These are phyloP conservation scores for Bigelowiella natans DNA, from an alignment of 78 protist species.

Conservation along the genomic window DNA sequence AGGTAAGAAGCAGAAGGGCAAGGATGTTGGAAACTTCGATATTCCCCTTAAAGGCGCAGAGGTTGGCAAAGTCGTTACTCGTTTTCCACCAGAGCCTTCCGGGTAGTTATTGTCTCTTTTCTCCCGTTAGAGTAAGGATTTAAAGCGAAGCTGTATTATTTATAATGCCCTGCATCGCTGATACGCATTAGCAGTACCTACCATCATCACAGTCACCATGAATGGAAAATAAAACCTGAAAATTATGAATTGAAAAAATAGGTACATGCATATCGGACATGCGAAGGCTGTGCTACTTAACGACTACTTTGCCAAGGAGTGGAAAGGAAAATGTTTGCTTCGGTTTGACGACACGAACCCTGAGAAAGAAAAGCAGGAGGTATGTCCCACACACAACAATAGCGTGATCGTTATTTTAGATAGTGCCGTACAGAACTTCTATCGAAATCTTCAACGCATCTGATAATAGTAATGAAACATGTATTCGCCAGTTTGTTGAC, in stretches of 20 bases:
- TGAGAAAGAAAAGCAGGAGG: conserved; percentile 66
- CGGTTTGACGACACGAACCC: conserved; percentile 99
- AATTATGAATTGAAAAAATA: no score
- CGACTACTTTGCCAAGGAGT: conserved; percentile 58
- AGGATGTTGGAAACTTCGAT: no score
- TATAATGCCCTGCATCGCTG: background rate
- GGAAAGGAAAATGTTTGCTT: conserved; percentile 67
- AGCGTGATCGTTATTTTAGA: no score
- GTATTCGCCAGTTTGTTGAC: conserved; percentile 57
- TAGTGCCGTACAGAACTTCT: no score
- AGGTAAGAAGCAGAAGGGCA: no score
- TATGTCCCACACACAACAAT: no score
- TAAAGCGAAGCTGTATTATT: background rate
- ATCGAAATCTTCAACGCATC: no score
- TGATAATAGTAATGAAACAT: no score
- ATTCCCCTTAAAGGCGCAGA: background rate
- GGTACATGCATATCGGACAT: conserved; percentile 78
- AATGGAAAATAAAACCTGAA: background rate
- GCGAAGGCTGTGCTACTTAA: conserved; percentile 92
- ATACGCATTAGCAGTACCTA: background rate
- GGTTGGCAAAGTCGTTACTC: conserved; percentile 68
- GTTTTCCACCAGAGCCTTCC: conserved; percentile 99
- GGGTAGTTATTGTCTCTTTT: conserved; percentile 73
- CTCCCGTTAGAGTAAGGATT: background rate
- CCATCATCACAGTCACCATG: background rate